phyloP scores from a whole-genome alignment of 2,329 filamentous ascomycete genomes.

The Myriosclerotinia scirpicola region DNA sequence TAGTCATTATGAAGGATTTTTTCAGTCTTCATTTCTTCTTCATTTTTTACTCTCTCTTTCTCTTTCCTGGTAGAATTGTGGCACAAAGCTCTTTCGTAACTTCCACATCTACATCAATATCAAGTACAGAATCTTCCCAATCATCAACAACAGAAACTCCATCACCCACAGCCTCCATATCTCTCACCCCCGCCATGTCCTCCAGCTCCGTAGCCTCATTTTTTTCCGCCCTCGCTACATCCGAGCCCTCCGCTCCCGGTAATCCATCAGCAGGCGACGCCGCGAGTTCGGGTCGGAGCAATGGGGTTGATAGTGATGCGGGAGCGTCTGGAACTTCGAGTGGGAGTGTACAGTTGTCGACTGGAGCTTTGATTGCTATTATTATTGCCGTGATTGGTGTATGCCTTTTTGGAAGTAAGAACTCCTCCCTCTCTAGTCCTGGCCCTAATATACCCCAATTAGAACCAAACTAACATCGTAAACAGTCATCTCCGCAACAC shows the following conservation, averaged over 20 bases:
- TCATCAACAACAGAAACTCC: constrained; percentile 25
- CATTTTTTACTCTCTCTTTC: constrained; percentile 33
- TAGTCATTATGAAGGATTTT: constrained; percentile 7
- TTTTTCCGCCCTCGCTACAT: constrained; percentile 38
- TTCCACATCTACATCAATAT: neutral
- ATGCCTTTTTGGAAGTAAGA: constrained; percentile 67
- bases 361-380: constrained; percentile 70
- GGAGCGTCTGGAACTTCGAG: constrained; percentile 66
- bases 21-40: constrained; percentile 27
- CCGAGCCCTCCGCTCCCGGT: constrained; percentile 37
- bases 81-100: constrained; percentile 30
- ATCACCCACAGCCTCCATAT: constrained; percentile 30
- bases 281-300: constrained; percentile 42
- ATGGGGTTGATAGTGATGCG: constrained; percentile 51
- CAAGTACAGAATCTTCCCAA: neutral
- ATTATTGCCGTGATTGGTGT: constrained; percentile 69
- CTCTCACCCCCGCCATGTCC: constrained; percentile 40
- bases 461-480: constrained; percentile 9
- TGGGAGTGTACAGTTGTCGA: constrained; percentile 63
- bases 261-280: constrained; percentile 38
- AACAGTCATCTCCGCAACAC: constrained; percentile 49
- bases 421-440: neutral
- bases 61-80: constrained; percentile 29
- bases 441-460: neutral
- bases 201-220: constrained; percentile 38